These are phyloP conservation scores for Theileria annulata DNA, from an alignment of 169 alveolate genomes.

Conservation along the genomic window DNA sequence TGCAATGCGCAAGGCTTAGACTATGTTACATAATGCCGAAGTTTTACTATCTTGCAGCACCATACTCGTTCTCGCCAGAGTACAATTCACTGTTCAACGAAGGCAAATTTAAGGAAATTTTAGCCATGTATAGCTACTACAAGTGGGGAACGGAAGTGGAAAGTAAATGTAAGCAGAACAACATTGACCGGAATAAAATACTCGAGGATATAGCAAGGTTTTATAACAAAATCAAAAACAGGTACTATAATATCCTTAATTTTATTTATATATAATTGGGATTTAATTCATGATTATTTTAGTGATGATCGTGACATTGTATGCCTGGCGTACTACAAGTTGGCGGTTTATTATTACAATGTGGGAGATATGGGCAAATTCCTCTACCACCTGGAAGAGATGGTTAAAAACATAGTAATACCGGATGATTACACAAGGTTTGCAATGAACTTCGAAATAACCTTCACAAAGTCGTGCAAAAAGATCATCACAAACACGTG, in stretches of 20 bases:
- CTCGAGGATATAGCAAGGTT: neutral
- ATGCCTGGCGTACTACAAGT: conserved; percentile 21
- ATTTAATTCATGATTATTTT: neutral
- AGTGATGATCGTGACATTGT: conserved; percentile 20
- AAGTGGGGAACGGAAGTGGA: conserved; percentile 14
- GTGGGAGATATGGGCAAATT: conserved; percentile 8
- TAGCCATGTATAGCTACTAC: neutral
- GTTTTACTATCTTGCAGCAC: conserved; percentile 6
- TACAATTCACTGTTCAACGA: neutral
- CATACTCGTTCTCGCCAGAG: conserved; percentile 9
- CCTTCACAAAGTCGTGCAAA: conserved; percentile 2
- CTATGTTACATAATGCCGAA: conserved; percentile 21
- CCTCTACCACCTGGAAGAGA: neutral
- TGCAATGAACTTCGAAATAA: conserved; percentile 17
- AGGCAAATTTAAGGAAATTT: neutral
- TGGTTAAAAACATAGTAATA: neutral
- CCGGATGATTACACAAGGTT: conserved; percentile 5
- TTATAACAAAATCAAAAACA: neutral
- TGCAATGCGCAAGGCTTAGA: conserved; percentile 24
- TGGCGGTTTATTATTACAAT: conserved; percentile 12
- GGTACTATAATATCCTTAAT: conserved; percentile 5
- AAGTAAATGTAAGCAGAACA: neutral
- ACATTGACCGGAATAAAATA: neutral
- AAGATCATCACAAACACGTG: conserved; percentile 4
- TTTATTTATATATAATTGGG: neutral